A percentile compares a stretch with the other conserved stretches of the same genome.
These are phyloP conservation scores for Tuber indicum DNA, from an alignment of 495 filamentous ascomycete genomes.

Conservation along the genomic window DNA sequence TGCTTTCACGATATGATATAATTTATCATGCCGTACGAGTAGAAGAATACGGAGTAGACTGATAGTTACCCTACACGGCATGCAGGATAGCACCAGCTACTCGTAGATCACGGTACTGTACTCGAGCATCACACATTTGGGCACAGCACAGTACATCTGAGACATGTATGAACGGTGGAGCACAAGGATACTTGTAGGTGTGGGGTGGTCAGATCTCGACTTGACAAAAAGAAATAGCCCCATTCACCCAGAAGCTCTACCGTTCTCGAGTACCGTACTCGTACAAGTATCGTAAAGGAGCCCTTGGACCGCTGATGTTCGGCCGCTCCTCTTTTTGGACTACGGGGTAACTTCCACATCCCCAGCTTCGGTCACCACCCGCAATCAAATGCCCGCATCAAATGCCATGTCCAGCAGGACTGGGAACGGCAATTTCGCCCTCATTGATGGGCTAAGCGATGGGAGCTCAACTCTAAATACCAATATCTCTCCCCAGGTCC, in stretches of 20 bases:
- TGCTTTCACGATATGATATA: background rate
- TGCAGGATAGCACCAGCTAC: background rate
- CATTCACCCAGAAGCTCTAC: background rate
- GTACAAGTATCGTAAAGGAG: background rate
- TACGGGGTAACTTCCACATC: background rate
- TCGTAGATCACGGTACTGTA: background rate
- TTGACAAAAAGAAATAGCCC: background rate
- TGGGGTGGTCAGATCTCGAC: background rate
- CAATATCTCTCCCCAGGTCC: constrained; percentile 3
- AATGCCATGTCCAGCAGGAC: background rate
- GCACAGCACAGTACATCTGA: background rate
- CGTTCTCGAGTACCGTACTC: no score
- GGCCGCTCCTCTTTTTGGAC: background rate
- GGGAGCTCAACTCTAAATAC: constrained; percentile 21
- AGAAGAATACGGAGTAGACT: background rate
- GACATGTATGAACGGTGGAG: background rate
- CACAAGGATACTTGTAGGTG: background rate
- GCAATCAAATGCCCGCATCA: background rate
- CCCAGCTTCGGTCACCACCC: background rate
- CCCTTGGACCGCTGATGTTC: background rate
- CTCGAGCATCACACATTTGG: background rate
- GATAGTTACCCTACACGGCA: background rate
- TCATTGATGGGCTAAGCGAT: constrained; percentile 20
- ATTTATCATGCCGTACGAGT: background rate
- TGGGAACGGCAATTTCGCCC: background rate